A percentile compares a stretch with the other conserved stretches of the same genome.
Evolutionary conservation across 305 asterid species (phyloP).

Genomic region (Rubia occidens): DNA sequence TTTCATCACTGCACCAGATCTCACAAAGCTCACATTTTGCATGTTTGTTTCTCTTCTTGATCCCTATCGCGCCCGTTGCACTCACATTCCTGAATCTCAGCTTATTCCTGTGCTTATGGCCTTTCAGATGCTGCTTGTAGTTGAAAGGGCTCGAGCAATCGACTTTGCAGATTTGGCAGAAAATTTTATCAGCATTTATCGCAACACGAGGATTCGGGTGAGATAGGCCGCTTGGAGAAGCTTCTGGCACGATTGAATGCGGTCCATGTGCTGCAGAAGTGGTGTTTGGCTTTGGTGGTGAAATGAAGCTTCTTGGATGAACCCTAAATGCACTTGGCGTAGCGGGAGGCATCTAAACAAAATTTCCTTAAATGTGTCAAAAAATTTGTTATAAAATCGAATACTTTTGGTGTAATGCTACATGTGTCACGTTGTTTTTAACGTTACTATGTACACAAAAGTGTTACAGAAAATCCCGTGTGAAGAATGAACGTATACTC

Average conservation of each 20-base stretch:
- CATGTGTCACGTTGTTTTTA: too few species aligned
- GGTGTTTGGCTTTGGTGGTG: not conserved
- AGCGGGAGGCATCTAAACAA: too few species aligned
- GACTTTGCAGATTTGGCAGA: constrained; percentile 34
- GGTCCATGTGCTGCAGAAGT: constrained; percentile 1
- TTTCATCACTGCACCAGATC: constrained; percentile 34
- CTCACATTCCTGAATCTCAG: constrained; percentile 14
- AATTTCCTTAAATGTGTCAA: not conserved
- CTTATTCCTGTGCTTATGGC: constrained; percentile 42
- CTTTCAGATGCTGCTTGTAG: constrained; percentile 31
- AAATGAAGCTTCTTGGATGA: not conserved
- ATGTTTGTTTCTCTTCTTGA: not conserved
- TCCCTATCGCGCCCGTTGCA: not conserved
- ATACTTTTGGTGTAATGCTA: not conserved
- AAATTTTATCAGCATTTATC: not conserved
- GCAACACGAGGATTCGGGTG: not conserved
- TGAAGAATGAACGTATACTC: not conserved
- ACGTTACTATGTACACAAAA: too few species aligned
- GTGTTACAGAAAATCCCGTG: too few species aligned
- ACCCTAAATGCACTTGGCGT: not conserved
- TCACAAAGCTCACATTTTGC: constrained; percentile 34
- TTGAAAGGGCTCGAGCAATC: constrained; percentile 27
- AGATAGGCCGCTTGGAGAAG: not conserved
- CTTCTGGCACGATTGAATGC: not conserved
- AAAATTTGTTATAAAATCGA: not conserved